Evolutionary conservation across 371 early-diverging fungal species (phyloP).

Genomic region (Parasitella parasitica): DNA sequence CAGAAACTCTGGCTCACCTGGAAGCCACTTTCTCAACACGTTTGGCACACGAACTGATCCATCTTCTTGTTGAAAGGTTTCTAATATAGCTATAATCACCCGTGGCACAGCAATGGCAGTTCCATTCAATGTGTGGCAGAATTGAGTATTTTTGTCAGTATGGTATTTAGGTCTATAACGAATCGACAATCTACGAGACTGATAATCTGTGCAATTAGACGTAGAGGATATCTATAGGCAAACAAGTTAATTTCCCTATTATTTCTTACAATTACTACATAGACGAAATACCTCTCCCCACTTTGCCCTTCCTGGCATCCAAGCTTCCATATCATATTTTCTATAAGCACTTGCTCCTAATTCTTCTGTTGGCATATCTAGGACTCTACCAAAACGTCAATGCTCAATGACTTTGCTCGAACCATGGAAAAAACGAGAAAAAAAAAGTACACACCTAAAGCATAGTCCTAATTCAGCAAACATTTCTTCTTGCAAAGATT

Average conservation of each 20-base stretch:
- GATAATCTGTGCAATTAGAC: conserved; percentile 90
- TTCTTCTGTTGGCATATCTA: conserved; percentile 93
- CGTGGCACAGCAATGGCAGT: conserved; percentile 95
- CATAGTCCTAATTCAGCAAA: conserved; percentile 80
- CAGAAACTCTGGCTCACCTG: conserved; percentile 37
- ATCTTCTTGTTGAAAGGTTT: conserved; percentile 74
- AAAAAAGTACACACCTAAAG: conserved; percentile 72
- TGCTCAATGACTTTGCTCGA: neutral
- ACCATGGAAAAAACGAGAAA: no score
- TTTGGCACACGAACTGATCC: conserved; percentile 74
- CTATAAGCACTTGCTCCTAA: conserved; percentile 90
- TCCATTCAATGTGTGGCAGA: conserved; percentile 92
- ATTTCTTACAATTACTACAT: neutral
- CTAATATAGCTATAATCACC: conserved; percentile 83
- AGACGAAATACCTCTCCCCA: conserved; percentile 83
- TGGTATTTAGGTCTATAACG: conserved; percentile 45
- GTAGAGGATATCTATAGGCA: conserved; percentile 66
- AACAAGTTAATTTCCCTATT: neutral
- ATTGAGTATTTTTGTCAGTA: conserved; percentile 41
- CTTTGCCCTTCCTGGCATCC: conserved; percentile 85
- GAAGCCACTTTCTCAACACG: conserved; percentile 73
- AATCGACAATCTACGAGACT: conserved; percentile 73
- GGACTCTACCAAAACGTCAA: conserved; percentile 57
- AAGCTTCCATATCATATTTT: conserved; percentile 94
- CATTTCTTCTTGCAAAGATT: conserved; percentile 71